Conservation (phyloP, 345 rosid genomes). For the Melaleuca quinquenervia region DNA sequence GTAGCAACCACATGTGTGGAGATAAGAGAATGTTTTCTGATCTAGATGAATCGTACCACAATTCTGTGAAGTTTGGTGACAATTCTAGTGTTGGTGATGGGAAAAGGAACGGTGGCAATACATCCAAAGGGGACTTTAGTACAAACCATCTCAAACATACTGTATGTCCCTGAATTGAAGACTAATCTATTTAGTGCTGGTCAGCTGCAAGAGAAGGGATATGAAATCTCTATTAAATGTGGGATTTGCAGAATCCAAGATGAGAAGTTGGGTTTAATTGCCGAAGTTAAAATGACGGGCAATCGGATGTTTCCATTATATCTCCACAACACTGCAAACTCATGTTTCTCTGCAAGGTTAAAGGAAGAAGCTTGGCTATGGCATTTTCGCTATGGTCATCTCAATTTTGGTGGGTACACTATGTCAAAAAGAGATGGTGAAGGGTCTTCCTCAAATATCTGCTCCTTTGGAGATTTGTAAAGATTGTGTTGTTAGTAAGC, state of each 20-base stretch:
- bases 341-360: neutral
- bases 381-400: neutral
- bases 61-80: neutral
- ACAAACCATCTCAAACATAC: no score
- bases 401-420: neutral
- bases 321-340: neutral
- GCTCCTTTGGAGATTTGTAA: neutral
- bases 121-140: no score
- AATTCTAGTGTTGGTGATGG: no score
- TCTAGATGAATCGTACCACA: neutral
- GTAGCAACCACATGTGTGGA: constrained; percentile 2
- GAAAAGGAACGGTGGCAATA: no score
- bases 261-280: no score
- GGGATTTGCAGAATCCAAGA: no score
- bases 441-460: neutral
- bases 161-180: no score
- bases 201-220: no score
- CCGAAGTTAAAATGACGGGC: no score
- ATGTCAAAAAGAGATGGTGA: neutral
- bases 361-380: neutral
- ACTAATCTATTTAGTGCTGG: no score
- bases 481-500: neutral
- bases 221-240: no score
- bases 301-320: neutral
- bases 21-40: neutral